Evolutionary conservation across 805 yeast genomes (phyloP), one percentile per base, ranked within the genome.

Genomic region (Barnettozyma botsteinii): DNA sequence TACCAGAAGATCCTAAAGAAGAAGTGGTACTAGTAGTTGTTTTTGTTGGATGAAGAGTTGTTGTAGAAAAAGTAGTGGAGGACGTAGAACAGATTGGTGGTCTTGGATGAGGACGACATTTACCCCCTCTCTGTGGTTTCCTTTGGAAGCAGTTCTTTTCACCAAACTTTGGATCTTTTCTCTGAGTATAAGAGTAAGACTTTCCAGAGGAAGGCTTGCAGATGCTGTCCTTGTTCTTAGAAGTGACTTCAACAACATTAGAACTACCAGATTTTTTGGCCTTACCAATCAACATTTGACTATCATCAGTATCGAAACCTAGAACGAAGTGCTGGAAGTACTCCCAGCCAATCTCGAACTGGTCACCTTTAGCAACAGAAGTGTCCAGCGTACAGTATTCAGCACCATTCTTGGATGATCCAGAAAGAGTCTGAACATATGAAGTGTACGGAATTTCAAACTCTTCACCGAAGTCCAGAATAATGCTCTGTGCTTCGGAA

Each of bases 391-490:
- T 29, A 47, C 52, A 49, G 42, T 42, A 45, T n/a, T 41, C 43
- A 17, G 46, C 27, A 22, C 40, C 45, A 19, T 37, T 24, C 14
- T 44, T 19, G 18, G 43, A 36, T 25, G 37, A 33, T 10, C 23
- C 21, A 9, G 8, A 10, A 12, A 30, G 33, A 11, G 17, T 14
- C 18, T 30, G 33, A 25, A 49, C 38, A 21, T 38, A 49, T 12
- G 37, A 36, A n/a, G 46, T 37, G 13, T 34, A 31, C 24, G 46
- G 37, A n/a, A 43, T 36, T 22, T 38, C 20, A 28, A 35, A 29
- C 13, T 30, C 19, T 21, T 43, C 50, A 42, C 52, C 50, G 25
- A 49, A 49, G 35, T 49, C 46, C 13, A 49, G 19, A 12, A 45
- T 38, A 15, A 49, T 29, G 12, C 40, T 23, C 11, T 37, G 35